Base-by-base conservation (phyloP, 1,139 yeast species). In the Candida neerlandica region DNA sequence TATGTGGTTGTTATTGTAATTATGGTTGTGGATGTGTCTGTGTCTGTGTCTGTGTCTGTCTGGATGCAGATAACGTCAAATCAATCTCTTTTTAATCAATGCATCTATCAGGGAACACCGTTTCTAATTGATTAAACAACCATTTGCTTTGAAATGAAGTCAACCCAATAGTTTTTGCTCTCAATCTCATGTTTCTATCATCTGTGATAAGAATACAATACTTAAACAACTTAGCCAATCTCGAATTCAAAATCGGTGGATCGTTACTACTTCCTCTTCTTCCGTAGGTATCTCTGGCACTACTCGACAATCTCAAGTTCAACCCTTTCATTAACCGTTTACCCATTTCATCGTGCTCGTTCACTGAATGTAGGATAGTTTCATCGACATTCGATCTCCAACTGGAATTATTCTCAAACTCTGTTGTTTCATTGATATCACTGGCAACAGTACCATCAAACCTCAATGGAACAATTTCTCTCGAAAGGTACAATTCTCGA, bases 141-240 rank as follows among this genome's bases (percentile, higher is more conserved):
- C 88, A 84, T 55, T 78, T 75, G 56, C 86, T 81, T 54, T 81
- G 84, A 64, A 76, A 81, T 48, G 83, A 76, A 10, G 78, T 73
- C 43, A 85, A 76, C 1, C 83, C 84, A 43, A 81, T 77, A 11
- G 84, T 75, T 58, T 82, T 79, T 2, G 90, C 86, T 56, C 89
- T 78, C 43, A 83, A 66, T 54, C 87, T 71, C 89, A 86, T 84
- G 55, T 84, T 86, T 50, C 85, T 71, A 63, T 87, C 94, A 63
- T 86, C 94, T 4, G 91, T 84, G 38, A 87, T 80, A 46, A 87
- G 67, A 23, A 85, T 76, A 58, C 86, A 81, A 60, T 82, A 84
- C 49, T 78, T 70, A 64, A 84, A 80, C 44, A 63, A 59, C 47
- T 69, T 66, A 14, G 84, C 76, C 43, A 67, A 49, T 47, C 68